Conservation (phyloP, 495 filamentous ascomycete species). For the Rhypophila decipiens region DNA sequence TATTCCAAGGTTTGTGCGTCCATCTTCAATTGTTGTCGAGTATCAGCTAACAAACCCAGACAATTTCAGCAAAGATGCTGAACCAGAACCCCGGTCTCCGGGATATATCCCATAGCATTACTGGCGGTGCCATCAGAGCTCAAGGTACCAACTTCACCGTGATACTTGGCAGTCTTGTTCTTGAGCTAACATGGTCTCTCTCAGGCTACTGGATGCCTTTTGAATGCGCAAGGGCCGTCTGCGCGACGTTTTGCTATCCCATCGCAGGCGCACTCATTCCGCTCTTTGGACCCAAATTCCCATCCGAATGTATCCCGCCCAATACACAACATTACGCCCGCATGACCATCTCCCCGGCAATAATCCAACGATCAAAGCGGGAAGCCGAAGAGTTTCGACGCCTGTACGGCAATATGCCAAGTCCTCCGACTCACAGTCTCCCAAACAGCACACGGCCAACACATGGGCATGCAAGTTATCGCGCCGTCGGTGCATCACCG, state of each 20-base stretch:
- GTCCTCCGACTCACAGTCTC: slow-evolving; percentile 1
- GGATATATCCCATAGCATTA: slow-evolving; percentile 88
- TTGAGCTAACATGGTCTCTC: neutral
- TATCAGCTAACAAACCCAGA: slow-evolving; percentile 42
- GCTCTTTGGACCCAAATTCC: slow-evolving; percentile 79
- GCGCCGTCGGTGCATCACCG: too few species aligned
- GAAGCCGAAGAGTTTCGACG: slow-evolving; percentile 44
- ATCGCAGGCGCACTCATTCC: slow-evolving; percentile 83
- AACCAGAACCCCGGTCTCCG: slow-evolving; percentile 72
- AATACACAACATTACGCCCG: slow-evolving; percentile 49
- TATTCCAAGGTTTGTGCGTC: slow-evolving; percentile 66
- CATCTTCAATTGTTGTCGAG: neutral
- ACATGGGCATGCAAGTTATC: neutral
- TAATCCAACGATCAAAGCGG: slow-evolving; percentile 50
- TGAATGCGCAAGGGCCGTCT: slow-evolving; percentile 71
- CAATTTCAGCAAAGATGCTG: slow-evolving; percentile 75
- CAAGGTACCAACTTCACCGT: slow-evolving; percentile 58
- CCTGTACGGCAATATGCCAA: neutral
- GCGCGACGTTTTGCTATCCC: slow-evolving; percentile 77
- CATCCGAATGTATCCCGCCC: slow-evolving; percentile 58
- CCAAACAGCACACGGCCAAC: slow-evolving; percentile 1
- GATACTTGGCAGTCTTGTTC: neutral
- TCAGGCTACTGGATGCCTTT: slow-evolving; percentile 99
- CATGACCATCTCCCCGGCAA: slow-evolving; percentile 60
- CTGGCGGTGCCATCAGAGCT: slow-evolving; percentile 78